Percentiles rank a stretch among this genome's conserved stretches.
Evolutionary conservation across 1,139 yeast genomes (phyloP).

Genomic region (Kodamaea sp.): DNA sequence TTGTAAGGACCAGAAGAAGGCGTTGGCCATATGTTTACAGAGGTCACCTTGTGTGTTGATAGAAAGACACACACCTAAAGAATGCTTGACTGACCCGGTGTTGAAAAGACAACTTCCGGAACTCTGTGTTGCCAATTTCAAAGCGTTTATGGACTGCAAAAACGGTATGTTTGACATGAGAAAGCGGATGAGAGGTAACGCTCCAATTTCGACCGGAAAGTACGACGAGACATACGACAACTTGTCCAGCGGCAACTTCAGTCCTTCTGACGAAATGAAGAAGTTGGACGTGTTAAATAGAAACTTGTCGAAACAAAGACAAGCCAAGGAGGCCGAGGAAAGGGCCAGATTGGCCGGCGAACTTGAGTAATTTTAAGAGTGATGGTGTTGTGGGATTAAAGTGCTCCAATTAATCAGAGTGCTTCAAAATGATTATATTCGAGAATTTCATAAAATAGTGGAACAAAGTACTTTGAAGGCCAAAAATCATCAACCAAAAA

Average conservation of each 20-base stretch:
- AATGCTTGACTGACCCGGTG: slow-evolving; percentile 81
- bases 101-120: slow-evolving; percentile 79
- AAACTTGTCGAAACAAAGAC: slow-evolving; percentile 38
- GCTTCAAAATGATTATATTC: no score
- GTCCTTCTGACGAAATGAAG: slow-evolving; percentile 75
- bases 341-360: slow-evolving; percentile 8
- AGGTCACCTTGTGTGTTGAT: slow-evolving; percentile 95
- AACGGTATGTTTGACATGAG: slow-evolving; percentile 86
- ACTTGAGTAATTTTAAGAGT: no score
- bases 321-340: slow-evolving; percentile 17
- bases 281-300: slow-evolving; percentile 60
- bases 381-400: no score
- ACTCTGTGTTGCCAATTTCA: slow-evolving; percentile 80
- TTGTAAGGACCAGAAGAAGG: slow-evolving; percentile 90
- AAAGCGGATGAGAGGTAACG: slow-evolving; percentile 91
- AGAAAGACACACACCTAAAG: slow-evolving; percentile 85
- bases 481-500: no score
- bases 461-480: no score
- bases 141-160: slow-evolving; percentile 86
- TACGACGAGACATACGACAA: slow-evolving; percentile 85
- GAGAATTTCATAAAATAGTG: no score
- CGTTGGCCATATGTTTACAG: slow-evolving; percentile 92
- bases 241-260: slow-evolving; percentile 75
- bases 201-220: slow-evolving; percentile 88
- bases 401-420: no score